Conservation (phyloP, 257 asterid genomes). For the Lithospermum erythrorhizon region DNA sequence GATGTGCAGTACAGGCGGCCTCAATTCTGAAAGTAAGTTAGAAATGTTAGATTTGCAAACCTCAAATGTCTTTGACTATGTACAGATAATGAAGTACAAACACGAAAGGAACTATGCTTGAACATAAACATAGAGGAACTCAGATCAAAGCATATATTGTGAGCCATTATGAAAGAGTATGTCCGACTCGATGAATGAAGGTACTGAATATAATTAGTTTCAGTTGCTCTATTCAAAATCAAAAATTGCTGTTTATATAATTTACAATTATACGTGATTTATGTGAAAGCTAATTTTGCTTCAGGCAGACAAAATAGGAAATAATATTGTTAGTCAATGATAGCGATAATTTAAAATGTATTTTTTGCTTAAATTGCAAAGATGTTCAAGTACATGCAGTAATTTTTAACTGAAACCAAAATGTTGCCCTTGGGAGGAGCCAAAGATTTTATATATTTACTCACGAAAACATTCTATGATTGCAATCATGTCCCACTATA, state of each 20-base stretch:
- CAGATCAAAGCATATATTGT: neutral
- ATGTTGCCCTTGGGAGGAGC: neutral
- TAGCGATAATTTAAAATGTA: no score
- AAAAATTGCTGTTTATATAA: no score
- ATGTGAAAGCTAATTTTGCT: no score
- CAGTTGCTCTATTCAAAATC: no score
- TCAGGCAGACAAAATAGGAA: no score
- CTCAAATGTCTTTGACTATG: slow-evolving; percentile 4
- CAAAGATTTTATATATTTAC: neutral
- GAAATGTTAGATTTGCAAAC: slow-evolving; percentile 4
- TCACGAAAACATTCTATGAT: neutral
- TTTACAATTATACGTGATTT: no score
- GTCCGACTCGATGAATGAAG: slow-evolving; percentile 1
- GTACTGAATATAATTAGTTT: neutral
- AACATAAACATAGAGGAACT: neutral
- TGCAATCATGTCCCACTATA: neutral
- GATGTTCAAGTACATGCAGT: neutral
- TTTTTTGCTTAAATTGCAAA: no score
- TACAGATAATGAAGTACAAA: neutral
- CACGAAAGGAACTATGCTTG: neutral
- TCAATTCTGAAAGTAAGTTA: slow-evolving; percentile 50
- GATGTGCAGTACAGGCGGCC: slow-evolving; percentile 92
- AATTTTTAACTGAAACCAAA: neutral
- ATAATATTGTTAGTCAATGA: no score
- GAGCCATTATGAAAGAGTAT: neutral